Evolutionary conservation across 192 early-diverging fungal species (phyloP).

Genomic region (Pecoramyces ruminantium): DNA sequence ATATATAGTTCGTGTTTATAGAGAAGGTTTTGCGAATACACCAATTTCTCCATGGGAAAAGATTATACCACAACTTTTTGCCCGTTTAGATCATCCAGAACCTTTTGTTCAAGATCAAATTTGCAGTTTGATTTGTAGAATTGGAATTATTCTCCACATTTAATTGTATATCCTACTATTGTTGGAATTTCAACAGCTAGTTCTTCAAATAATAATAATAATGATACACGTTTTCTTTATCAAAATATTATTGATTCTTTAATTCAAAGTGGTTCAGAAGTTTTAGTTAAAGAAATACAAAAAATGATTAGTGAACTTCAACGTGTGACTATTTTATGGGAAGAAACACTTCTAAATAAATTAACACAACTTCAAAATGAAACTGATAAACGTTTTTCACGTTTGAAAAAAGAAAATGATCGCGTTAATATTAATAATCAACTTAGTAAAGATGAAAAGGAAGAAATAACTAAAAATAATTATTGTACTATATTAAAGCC

Average conservation of each 20-base stretch:
- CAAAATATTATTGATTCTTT: not conserved
- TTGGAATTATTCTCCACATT: conserved; percentile 41
- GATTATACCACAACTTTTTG: conserved; percentile 60
- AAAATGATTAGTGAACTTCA: conserved; percentile 43
- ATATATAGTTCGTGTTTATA: conserved; percentile 21
- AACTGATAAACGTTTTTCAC: conserved; percentile 26
- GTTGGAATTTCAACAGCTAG: conserved; percentile 29
- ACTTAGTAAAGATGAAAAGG: conserved; percentile 15
- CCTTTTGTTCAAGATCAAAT: conserved; percentile 28
- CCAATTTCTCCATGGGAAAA: conserved; percentile 33
- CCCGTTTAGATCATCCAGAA: conserved; percentile 46
- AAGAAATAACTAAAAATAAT: conserved; percentile 22
- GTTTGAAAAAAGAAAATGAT: conserved; percentile 32
- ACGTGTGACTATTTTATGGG: conserved; percentile 59
- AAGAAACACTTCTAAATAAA: conserved; percentile 61
- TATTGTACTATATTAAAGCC: conserved; percentile 40
- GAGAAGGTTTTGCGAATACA: conserved; percentile 14
- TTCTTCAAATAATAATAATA: not conserved
- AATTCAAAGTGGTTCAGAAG: conserved; percentile 10
- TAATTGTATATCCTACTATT: conserved; percentile 38
- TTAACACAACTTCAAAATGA: conserved; percentile 39
- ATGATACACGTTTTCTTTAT: not conserved
- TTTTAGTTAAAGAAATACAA: conserved; percentile 28
- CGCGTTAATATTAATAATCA: conserved; percentile 22
- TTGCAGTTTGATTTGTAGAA: conserved; percentile 32